phyloP scores from a whole-genome alignment of 148 eudicot species.

The Cornus suecica region DNA sequence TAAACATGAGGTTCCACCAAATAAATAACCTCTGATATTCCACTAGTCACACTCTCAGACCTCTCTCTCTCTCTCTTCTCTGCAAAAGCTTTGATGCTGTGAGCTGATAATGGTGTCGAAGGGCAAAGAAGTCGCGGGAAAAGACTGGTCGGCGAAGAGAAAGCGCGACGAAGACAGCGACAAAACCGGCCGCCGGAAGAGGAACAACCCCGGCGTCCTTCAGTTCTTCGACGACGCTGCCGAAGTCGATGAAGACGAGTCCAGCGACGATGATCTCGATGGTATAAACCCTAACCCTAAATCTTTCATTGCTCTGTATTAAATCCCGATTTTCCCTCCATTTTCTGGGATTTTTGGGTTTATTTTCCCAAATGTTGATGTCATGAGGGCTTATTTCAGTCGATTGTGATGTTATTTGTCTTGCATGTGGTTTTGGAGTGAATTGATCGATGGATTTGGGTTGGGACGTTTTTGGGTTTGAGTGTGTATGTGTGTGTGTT shows the following conservation, averaged over 20 bases:
- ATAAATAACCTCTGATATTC: no score
- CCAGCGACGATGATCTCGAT: conserved; percentile 30
- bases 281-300: conserved; percentile 20
- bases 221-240: conserved; percentile 69
- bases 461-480: neutral
- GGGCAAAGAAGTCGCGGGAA: conserved; percentile 52
- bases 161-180: conserved; percentile 27
- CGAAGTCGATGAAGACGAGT: conserved; percentile 35
- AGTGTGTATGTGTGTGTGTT: neutral
- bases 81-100: neutral
- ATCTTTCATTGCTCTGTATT: no score
- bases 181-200: conserved; percentile 34
- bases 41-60: neutral
- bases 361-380: neutral
- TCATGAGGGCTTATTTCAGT: neutral
- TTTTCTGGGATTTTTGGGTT: neutral
- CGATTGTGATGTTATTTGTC: neutral
- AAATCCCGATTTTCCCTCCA: neutral
- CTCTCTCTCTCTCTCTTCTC: neutral
- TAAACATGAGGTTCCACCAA: no score
- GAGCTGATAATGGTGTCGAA: conserved; percentile 46
- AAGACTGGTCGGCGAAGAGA: conserved; percentile 32
- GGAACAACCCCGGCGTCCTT: conserved; percentile 47
- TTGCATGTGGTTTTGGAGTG: neutral
- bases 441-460: neutral